Base-by-base conservation (phyloP, 768 basidiomycete genomes). In the Mycena alexandri region DNA sequence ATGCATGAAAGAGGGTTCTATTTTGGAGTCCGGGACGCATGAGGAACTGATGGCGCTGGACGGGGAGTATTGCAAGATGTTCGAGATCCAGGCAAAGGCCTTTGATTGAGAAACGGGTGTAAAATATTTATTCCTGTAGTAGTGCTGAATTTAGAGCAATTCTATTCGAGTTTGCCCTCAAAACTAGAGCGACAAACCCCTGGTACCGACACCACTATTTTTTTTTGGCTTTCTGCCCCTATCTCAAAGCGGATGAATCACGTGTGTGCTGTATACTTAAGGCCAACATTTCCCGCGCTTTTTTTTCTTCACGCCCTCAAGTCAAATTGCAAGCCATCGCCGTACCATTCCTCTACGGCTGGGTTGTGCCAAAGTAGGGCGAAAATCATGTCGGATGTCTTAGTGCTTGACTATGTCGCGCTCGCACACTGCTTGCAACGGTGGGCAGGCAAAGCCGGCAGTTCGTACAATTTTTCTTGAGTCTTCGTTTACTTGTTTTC, bases 361-460 rank as follows among this genome's bases (percentile, higher is more conserved):
- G 77, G 80, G 75, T 75, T 79, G 82, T 79, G 82, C 82, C 82
- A 81, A 77, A 82, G 80, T 66, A 81, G 80, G 75, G 80, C 80
- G 74, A 63, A 81, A 72, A 82, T 53, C 47, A 63, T 73, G 38
- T 47, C 60, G 80, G 75, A 79, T 75, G 73, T 81, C 79, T 80
- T 74, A 81, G 77, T 74, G 79, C 77, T 81, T 78, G 75, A 77
- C 74, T 41, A 57, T 71, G 52, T 73, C 71, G 70, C 65, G 70
- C 69, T 61, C 74, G 65, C 71, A 78, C 48, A 77, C 77, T 46
- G 73, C 70, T 63, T 17, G 68, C 38, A 14, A 38, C 38, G 38
- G 38, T 65, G 58, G 73, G 76, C 72, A 69, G 76, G 77, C 76
- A 79, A 79, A 78, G 81, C 81, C 77, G 80, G 81, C 67, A 78